A percentile compares a stretch with the other conserved stretches of the same genome.
Evolutionary conservation across 2,329 filamentous ascomycete species (phyloP).

Genomic region (Calycina herbarum): DNA sequence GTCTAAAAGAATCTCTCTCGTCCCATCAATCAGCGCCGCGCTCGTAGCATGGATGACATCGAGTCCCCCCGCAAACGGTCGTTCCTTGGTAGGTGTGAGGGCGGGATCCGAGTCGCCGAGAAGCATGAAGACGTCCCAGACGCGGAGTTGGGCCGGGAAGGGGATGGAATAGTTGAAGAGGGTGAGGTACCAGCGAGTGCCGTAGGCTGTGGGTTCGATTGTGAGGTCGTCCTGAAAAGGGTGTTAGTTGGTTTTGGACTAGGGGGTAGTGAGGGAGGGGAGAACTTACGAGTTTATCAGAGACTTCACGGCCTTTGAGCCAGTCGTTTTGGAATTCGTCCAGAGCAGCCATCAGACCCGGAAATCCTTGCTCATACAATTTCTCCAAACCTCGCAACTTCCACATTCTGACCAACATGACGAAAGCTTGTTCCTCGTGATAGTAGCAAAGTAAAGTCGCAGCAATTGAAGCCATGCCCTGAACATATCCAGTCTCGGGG

Average conservation of each 20-base stretch:
- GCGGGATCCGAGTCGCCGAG: slow-evolving; percentile 70
- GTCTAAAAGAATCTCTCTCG: slow-evolving; percentile 83
- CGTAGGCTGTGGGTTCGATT: slow-evolving; percentile 89
- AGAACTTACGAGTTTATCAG: slow-evolving; percentile 70
- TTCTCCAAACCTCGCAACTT: slow-evolving; percentile 80
- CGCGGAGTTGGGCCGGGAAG: slow-evolving; percentile 87
- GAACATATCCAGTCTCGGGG: slow-evolving; percentile 89
- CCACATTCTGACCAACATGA: slow-evolving; percentile 97
- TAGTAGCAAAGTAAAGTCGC: slow-evolving; percentile 95
- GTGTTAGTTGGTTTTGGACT: slow-evolving; percentile 18
- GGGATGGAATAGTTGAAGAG: slow-evolving; percentile 97
- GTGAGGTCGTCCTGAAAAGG: slow-evolving; percentile 64
- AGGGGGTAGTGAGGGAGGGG: background rate
- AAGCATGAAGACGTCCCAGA: slow-evolving; percentile 98
- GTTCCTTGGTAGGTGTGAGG: slow-evolving; percentile 32
- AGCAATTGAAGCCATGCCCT: slow-evolving; percentile 93
- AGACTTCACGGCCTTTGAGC: slow-evolving; percentile 77
- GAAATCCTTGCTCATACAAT: slow-evolving; percentile 82
- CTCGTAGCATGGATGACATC: slow-evolving; percentile 89
- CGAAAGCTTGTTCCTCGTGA: slow-evolving; percentile 89
- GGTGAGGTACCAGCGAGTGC: slow-evolving; percentile 95
- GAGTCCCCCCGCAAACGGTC: slow-evolving; percentile 62
- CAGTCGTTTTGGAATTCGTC: slow-evolving; percentile 82
- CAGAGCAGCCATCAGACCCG: slow-evolving; percentile 81
- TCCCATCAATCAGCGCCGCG: slow-evolving; percentile 86